Conservation (phyloP, 805 yeast species). For the Kodamaea leandrae region DNA sequence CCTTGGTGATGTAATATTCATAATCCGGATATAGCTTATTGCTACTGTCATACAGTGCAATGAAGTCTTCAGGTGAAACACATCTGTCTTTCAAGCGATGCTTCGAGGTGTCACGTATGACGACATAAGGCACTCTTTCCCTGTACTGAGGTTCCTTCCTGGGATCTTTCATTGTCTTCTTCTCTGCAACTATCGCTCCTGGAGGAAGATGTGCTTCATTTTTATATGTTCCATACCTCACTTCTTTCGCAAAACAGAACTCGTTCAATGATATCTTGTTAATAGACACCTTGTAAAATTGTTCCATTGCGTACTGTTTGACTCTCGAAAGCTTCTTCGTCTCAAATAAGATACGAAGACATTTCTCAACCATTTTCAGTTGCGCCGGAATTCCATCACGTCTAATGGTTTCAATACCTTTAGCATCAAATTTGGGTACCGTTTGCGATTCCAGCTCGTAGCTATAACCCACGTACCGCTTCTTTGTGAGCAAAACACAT, state of each 20-base stretch:
- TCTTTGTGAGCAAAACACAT: slow-evolving; percentile 75
- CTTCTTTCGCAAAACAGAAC: slow-evolving; percentile 90
- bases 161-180: slow-evolving; percentile 59
- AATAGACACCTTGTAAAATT: slow-evolving; percentile 64
- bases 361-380: slow-evolving; percentile 72
- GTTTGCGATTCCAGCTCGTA: slow-evolving; percentile 58
- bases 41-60: slow-evolving; percentile 33
- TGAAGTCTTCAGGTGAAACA: slow-evolving; percentile 70
- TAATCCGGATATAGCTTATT: slow-evolving; percentile 59
- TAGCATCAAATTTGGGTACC: slow-evolving; percentile 81
- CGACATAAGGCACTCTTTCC: slow-evolving; percentile 87
- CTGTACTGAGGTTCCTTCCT: slow-evolving; percentile 81
- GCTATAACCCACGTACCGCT: slow-evolving; percentile 85
- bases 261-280: slow-evolving; percentile 71
- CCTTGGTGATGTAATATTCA: slow-evolving; percentile 81
- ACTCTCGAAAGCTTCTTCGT: slow-evolving; percentile 68
- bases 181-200: slow-evolving; percentile 80
- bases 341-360: slow-evolving; percentile 67
- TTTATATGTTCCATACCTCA: slow-evolving; percentile 78
- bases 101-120: slow-evolving; percentile 54
- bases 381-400: slow-evolving; percentile 95
- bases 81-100: slow-evolving; percentile 72
- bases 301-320: slow-evolving; percentile 58
- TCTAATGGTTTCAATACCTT: slow-evolving; percentile 92
- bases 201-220: slow-evolving; percentile 76